A percentile compares a stretch with the other conserved stretches of the same genome.
Evolutionary conservation across 2,329 filamentous ascomycete genomes (phyloP).

Genomic region (Cladosporium halotolerans): DNA sequence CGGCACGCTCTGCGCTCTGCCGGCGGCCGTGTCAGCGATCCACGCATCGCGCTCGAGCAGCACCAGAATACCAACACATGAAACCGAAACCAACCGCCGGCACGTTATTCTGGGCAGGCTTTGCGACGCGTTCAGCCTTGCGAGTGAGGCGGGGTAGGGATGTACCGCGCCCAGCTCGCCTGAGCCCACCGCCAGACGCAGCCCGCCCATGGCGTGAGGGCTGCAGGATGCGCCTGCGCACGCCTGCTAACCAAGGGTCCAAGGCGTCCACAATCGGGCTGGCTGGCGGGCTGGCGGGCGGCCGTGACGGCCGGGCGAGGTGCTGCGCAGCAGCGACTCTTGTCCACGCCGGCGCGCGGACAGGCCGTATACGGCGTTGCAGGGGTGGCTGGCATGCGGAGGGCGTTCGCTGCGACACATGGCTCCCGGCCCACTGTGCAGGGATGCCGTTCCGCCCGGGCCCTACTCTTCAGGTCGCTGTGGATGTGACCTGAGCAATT

Average conservation of each 20-base stretch:
- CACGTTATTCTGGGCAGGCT: constrained; percentile 2
- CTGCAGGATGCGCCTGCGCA: constrained; percentile 5
- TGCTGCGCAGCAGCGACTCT: constrained; percentile 7
- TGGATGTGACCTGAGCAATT: constrained; percentile 9
- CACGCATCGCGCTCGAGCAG: not conserved
- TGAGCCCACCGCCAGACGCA: constrained; percentile 10
- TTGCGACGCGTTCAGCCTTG: constrained; percentile 7
- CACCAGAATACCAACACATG: constrained; percentile 1
- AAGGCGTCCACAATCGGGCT: constrained; percentile 9
- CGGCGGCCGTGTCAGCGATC: not conserved
- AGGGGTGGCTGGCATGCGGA: constrained; percentile 11
- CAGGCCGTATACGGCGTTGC: constrained; percentile 10
- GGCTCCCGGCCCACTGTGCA: constrained; percentile 3
- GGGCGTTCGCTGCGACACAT: constrained; percentile 11
- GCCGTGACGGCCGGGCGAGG: not conserved
- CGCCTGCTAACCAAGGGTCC: not conserved
- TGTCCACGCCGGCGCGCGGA: constrained; percentile 7
- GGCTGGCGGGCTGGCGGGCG: not conserved
- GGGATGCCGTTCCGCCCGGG: constrained; percentile 10
- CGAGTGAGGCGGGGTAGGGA: constrained; percentile 10
- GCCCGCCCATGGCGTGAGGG: constrained; percentile 5
- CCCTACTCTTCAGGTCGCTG: constrained; percentile 4
- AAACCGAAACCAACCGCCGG: constrained; percentile 4
- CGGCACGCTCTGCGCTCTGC: no score
- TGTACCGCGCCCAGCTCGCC: constrained; percentile 9